phyloP scores from a whole-genome alignment of 2,329 filamentous ascomycete genomes.

The Diaporthe eres region DNA sequence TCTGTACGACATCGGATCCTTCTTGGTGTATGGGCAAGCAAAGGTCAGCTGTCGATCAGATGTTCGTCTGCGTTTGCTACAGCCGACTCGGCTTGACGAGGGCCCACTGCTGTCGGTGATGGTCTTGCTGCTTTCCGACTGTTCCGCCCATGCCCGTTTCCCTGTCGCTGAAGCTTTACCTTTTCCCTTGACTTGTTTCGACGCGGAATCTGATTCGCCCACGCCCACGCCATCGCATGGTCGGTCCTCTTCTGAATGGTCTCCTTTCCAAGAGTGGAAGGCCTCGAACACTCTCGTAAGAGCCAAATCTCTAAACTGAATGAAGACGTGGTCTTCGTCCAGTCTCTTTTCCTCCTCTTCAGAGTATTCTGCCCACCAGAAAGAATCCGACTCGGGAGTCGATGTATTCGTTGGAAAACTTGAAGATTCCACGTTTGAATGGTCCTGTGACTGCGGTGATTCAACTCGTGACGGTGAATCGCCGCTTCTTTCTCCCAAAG shows the following conservation, averaged over 20 bases:
- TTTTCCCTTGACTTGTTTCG: neutral
- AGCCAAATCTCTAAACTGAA: neutral
- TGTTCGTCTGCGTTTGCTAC: neutral
- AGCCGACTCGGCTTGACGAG: neutral
- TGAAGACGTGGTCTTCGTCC: neutral
- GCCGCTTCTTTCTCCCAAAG: neutral
- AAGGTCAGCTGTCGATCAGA: neutral
- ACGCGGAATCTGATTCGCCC: too few relatives aligned
- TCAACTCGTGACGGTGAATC: too few relatives aligned
- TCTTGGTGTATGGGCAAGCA: constrained; percentile 38
- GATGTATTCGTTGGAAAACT: neutral
- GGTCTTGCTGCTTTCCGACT: neutral
- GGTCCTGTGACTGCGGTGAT: neutral
- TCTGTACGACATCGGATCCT: constrained; percentile 11
- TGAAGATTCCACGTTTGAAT: neutral
- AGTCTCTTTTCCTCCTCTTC: neutral
- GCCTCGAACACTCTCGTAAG: neutral
- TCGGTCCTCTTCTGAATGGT: too few relatives aligned
- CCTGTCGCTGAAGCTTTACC: neutral
- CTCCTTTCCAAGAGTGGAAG: neutral
- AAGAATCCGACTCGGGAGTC: neutral
- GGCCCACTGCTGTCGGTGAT: too few relatives aligned
- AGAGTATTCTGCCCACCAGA: neutral
- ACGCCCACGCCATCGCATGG: too few relatives aligned
- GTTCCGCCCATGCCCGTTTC: neutral